phyloP scores from a whole-genome alignment of 306 rosid species.

The Vigna radiata region DNA sequence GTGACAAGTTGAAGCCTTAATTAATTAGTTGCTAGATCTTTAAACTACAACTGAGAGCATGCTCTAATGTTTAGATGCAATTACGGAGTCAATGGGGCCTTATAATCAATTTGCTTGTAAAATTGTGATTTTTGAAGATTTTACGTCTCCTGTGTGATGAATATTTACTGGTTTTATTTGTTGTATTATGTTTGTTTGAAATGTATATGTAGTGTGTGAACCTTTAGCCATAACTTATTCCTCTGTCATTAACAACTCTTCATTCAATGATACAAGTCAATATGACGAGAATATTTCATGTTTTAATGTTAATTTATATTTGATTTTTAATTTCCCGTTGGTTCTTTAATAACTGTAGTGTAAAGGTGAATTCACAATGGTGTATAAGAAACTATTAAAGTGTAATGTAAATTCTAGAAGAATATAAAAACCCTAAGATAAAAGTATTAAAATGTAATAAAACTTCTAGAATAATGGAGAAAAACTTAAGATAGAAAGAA shows the following conservation, averaged over 20 bases:
- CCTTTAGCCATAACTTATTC: not conserved
- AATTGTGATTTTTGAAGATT: not conserved
- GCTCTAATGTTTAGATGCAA: not conserved
- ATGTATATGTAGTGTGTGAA: not conserved
- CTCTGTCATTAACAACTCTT: slow-evolving; percentile 63
- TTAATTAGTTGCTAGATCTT: not conserved
- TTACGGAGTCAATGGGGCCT: not conserved
- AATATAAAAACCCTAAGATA: no score
- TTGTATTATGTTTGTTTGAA: slow-evolving; percentile 10
- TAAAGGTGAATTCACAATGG: slow-evolving; percentile 99
- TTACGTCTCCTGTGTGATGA: not conserved
- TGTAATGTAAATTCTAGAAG: no score
- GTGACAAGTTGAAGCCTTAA: not conserved
- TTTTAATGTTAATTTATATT: not conserved
- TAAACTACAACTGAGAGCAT: slow-evolving; percentile 2
- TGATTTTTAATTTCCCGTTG: not conserved
- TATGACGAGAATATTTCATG: slow-evolving; percentile 6
- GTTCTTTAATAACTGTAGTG: slow-evolving; percentile 63
- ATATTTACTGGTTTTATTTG: slow-evolving; percentile 10
- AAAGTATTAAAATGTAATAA: no score
- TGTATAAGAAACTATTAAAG: slow-evolving; percentile 70
- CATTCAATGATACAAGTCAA: slow-evolving; percentile 96
- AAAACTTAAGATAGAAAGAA: no score
- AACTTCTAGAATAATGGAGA: no score
- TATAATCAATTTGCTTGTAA: not conserved